These are phyloP conservation scores for Wickerhamiella sorbophila DNA, from an alignment of 805 yeast species.

Conservation along the genomic window DNA sequence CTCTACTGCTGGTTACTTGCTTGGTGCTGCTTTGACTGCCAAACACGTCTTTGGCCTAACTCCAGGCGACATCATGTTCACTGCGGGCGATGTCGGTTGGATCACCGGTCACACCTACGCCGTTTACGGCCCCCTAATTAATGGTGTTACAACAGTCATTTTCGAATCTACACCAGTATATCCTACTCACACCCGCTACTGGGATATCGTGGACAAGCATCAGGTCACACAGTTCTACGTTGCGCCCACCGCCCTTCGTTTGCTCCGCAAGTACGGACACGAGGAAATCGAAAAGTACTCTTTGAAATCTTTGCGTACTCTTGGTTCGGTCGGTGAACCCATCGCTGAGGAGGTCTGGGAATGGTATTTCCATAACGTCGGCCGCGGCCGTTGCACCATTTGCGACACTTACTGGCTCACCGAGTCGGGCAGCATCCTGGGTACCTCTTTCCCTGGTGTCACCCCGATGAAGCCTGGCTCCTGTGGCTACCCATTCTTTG, in stretches of 20 bases:
- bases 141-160: conserved; percentile 83
- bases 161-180: conserved; percentile 97
- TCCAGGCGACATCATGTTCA: conserved; percentile 73
- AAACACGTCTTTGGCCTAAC: conserved; percentile 90
- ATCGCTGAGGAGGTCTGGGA: conserved; percentile 97
- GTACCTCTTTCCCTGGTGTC: conserved; percentile 89
- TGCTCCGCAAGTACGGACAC: conserved; percentile 82
- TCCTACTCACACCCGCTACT: conserved; percentile 88
- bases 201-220: conserved; percentile 89
- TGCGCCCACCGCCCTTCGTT: conserved; percentile 94
- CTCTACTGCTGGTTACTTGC: conserved; percentile 82
- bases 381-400: conserved; percentile 77
- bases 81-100: conserved; percentile 99
- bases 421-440: conserved; percentile 90
- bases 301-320: conserved; percentile 71
- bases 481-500: conserved; percentile 93
- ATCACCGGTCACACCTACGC: conserved; percentile 97
- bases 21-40: conserved; percentile 85
- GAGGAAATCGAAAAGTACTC: conserved; percentile 69
- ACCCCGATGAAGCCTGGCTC: conserved; percentile 95
- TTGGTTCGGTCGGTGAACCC: conserved; percentile 98
- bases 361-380: conserved; percentile 90
- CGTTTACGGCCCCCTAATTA: conserved; percentile 77
- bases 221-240: conserved; percentile 92
- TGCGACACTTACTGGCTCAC: conserved; percentile 99